These are phyloP conservation scores for Elongisporangium prolatum DNA, from an alignment of 352 stramenopile genomes.

Conservation along the genomic window DNA sequence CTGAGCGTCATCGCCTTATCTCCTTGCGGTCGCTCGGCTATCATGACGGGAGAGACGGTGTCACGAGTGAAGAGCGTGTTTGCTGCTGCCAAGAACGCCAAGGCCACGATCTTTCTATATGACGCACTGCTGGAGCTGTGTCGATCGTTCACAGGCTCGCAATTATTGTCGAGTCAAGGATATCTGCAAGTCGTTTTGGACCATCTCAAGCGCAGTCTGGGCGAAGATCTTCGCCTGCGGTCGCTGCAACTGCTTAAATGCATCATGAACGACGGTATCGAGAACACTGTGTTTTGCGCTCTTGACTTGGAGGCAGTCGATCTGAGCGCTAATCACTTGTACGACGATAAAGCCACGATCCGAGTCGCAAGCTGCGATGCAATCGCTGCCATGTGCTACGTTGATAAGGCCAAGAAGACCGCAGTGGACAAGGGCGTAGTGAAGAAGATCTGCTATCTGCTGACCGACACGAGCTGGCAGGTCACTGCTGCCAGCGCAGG, in stretches of 20 bases:
- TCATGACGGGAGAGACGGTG: conserved; percentile 35
- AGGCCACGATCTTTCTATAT: conserved; percentile 43
- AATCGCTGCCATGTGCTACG: conserved; percentile 47
- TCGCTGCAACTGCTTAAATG: conserved; percentile 59
- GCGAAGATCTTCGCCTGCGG: conserved; percentile 31
- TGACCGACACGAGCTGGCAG: conserved; percentile 52
- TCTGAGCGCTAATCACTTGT: conserved; percentile 35
- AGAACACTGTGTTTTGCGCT: conserved; percentile 36
- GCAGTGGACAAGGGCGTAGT: conserved; percentile 50
- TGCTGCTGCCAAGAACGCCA: conserved; percentile 14
- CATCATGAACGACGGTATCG: conserved; percentile 58
- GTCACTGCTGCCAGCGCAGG: conserved; percentile 44
- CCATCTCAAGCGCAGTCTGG: conserved; percentile 34
- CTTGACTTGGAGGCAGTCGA: conserved; percentile 51
- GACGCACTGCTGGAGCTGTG: conserved; percentile 39
- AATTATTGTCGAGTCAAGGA: conserved; percentile 33
- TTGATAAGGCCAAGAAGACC: conserved; percentile 51
- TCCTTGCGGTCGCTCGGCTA: conserved; percentile 26
- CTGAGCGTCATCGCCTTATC: conserved; percentile 53
- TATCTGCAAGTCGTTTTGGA: conserved; percentile 51
- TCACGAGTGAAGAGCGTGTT: conserved; percentile 45
- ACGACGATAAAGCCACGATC: conserved; percentile 29
- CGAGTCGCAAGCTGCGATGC: conserved; percentile 48
- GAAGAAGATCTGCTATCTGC: conserved; percentile 48
- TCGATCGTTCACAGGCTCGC: conserved; percentile 37